A percentile compares a stretch with the other conserved stretches of the same genome.
These are phyloP conservation scores for Coniochaeta ligniaria DNA, from an alignment of 2,329 filamentous ascomycete genomes.

Conservation along the genomic window DNA sequence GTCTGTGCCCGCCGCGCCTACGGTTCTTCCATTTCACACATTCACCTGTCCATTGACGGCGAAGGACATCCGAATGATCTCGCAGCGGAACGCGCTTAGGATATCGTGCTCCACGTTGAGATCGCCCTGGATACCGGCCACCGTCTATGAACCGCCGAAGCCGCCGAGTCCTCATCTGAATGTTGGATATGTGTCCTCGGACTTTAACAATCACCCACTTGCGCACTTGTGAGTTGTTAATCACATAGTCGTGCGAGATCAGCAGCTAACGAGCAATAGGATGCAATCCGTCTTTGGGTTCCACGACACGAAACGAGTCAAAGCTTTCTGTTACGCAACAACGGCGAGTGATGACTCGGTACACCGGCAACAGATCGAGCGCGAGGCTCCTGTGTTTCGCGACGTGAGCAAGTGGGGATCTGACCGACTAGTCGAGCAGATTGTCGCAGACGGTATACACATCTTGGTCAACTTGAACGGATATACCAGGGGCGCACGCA, in stretches of 20 bases:
- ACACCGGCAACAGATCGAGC: conserved; percentile 88
- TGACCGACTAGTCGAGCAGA: conserved; percentile 78
- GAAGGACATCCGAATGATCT: conserved; percentile 87
- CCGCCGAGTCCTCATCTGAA: conserved; percentile 81
- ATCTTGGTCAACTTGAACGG: conserved; percentile 97
- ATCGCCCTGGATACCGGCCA: conserved; percentile 75
- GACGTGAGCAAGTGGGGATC: conserved; percentile 84
- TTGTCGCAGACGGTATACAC: conserved; percentile 81
- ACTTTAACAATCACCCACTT: conserved; percentile 97
- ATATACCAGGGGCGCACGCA: conserved; percentile 92
- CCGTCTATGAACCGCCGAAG: conserved; percentile 76
- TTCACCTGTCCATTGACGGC: conserved; percentile 93
- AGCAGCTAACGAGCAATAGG: conserved; percentile 22
- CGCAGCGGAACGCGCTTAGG: conserved; percentile 85
- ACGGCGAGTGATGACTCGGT: conserved; percentile 83
- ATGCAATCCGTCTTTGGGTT: conserved; percentile 99
- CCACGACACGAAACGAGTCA: conserved; percentile 66
- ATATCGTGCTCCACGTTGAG: conserved; percentile 88
- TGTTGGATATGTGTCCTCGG: conserved; percentile 92
- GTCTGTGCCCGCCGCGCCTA: conserved; percentile 79
- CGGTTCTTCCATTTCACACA: conserved; percentile 93
- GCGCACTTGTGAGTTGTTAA: conserved; percentile 63
- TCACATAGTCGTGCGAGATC: background rate
- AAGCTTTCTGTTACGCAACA: conserved; percentile 92
- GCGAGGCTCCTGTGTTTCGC: conserved; percentile 82